phyloP scores from a whole-genome alignment of 495 filamentous ascomycete species.

The Beverwykella pulmonaria region DNA sequence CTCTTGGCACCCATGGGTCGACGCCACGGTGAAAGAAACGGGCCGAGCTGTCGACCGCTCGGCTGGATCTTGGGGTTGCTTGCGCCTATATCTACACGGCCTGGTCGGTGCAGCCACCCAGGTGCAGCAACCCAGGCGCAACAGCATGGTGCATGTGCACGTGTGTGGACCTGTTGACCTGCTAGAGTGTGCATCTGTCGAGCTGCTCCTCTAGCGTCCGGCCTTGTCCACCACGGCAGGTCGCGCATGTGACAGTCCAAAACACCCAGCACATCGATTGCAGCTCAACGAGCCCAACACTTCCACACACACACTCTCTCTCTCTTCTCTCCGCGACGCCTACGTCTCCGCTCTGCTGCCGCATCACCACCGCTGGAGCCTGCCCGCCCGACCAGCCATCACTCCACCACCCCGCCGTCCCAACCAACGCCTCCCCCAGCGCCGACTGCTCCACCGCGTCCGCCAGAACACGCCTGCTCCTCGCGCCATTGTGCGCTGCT shows the following conservation, averaged over 20 bases:
- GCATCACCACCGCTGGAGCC: not conserved
- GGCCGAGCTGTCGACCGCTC: too few species aligned
- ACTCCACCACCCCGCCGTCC: not conserved
- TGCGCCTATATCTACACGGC: too few species aligned
- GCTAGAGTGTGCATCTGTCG: too few species aligned
- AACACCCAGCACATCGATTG: too few species aligned
- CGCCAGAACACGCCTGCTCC: not conserved
- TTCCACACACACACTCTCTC: not conserved
- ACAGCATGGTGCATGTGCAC: too few species aligned
- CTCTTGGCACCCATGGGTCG: slow-evolving; percentile 1
- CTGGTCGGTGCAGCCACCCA: too few species aligned
- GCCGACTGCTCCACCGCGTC: not conserved
- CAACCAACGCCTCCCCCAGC: not conserved
- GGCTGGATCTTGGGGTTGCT: not conserved
- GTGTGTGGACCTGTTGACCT: too few species aligned
- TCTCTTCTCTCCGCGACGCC: not conserved
- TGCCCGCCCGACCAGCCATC: not conserved
- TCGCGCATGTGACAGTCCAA: too few species aligned
- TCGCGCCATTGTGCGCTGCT: too few species aligned
- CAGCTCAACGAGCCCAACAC: not conserved
- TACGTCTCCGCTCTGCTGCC: not conserved
- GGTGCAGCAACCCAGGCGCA: too few species aligned
- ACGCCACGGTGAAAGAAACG: not conserved
- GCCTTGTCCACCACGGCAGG: too few species aligned
- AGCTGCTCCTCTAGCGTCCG: too few species aligned